Evolutionary conservation across 495 filamentous ascomycete species (phyloP).

Genomic region (Amniculicola lignicola): DNA sequence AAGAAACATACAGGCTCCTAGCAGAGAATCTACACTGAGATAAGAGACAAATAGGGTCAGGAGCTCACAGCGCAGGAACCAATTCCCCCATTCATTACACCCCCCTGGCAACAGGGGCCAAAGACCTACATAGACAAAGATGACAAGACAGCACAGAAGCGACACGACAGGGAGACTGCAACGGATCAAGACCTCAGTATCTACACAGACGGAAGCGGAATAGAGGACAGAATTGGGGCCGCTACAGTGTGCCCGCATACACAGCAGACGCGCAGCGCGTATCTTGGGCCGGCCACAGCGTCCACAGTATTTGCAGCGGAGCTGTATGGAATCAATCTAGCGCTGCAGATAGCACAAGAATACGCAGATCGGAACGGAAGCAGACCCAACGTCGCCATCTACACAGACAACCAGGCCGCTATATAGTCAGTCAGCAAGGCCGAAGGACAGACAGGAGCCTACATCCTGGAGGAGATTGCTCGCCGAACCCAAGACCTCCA

Average conservation of each 20-base stretch:
- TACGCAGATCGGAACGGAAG: slow-evolving; percentile 13
- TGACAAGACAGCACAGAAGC: neutral
- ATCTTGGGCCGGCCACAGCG: neutral
- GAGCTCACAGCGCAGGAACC: no score
- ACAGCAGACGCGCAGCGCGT: neutral
- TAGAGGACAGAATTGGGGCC: neutral
- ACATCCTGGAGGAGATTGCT: slow-evolving; percentile 3
- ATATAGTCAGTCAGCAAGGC: slow-evolving; percentile 6
- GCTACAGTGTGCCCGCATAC: neutral
- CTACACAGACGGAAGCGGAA: neutral
- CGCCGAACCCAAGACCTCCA: slow-evolving; percentile 3
- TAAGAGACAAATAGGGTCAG: no score
- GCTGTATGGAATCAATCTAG: slow-evolving; percentile 6
- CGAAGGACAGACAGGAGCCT: slow-evolving; percentile 8
- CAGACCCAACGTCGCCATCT: slow-evolving; percentile 7
- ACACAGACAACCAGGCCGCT: slow-evolving; percentile 10
- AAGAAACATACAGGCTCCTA: no score
- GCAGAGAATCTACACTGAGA: no score
- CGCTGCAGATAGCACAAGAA: slow-evolving; percentile 7
- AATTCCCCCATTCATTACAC: no score
- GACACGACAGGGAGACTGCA: neutral
- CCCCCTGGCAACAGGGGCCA: no score
- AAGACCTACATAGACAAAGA: no score
- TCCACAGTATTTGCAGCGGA: slow-evolving; percentile 6
- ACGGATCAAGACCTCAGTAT: neutral